Conservation (phyloP, 768 basidiomycete genomes). For the Udeniomyces megalosporus region DNA sequence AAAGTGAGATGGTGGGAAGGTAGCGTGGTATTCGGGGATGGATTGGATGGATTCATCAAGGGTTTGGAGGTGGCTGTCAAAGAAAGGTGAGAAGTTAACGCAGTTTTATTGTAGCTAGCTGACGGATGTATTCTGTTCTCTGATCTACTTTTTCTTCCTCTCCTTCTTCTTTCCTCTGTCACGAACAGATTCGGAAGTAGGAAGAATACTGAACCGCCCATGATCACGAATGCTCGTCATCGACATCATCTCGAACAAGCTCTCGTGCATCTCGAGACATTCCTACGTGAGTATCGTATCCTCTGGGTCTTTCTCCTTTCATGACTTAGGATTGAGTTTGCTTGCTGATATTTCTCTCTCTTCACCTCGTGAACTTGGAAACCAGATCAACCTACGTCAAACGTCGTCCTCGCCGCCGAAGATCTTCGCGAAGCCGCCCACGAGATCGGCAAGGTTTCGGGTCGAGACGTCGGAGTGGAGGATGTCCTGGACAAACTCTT, state of each 20-base stretch:
- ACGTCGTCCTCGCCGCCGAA: conserved; percentile 69
- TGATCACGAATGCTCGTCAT: conserved; percentile 68
- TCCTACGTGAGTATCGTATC: conserved; percentile 34
- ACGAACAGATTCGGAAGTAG: not conserved
- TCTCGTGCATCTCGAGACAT: conserved; percentile 44
- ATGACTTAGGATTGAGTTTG: not conserved
- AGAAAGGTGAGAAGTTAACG: conserved; percentile 32
- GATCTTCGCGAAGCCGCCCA: conserved; percentile 71
- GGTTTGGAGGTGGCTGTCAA: conserved; percentile 42
- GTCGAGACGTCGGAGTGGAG: conserved; percentile 53
- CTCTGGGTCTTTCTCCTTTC: not conserved
- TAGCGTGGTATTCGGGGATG: conserved; percentile 46
- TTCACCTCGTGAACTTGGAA: conserved; percentile 15
- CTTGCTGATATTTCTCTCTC: not conserved
- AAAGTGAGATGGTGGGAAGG: conserved; percentile 37
- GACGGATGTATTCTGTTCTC: too few relatives aligned
- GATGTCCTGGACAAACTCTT: conserved; percentile 72
- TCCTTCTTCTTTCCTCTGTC: not conserved
- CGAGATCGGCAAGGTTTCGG: conserved; percentile 71
- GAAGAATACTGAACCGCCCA: conserved; percentile 32
- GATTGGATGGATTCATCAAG: conserved; percentile 44
- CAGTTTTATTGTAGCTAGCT: too few relatives aligned
- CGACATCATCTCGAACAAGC: conserved; percentile 57
- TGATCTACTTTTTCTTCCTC: not conserved
- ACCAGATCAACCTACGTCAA: conserved; percentile 41